phyloP scores from a whole-genome alignment of 2,329 filamentous ascomycete genomes.

The Septoria linicola region DNA sequence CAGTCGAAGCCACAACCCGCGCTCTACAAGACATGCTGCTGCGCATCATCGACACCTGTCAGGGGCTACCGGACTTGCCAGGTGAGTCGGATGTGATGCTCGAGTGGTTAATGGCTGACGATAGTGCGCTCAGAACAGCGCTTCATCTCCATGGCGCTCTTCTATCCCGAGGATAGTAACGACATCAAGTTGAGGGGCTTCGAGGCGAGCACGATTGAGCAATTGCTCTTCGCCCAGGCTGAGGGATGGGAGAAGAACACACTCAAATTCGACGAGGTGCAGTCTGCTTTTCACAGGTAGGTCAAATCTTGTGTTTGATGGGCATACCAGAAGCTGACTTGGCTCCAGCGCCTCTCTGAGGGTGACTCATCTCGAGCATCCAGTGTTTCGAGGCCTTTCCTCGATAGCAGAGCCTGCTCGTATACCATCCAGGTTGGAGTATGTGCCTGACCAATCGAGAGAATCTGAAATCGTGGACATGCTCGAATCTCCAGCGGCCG shows the following conservation, averaged over 20 bases:
- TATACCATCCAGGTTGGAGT: conserved; percentile 17
- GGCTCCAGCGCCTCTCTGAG: conserved; percentile 22
- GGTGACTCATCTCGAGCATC: conserved; percentile 24
- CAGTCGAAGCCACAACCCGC: conserved; percentile 42
- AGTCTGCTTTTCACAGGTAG: conserved; percentile 44
- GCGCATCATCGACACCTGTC: conserved; percentile 41
- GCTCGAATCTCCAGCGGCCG: background rate
- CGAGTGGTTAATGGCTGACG: background rate
- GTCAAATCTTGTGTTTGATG: background rate
- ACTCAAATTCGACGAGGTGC: conserved; percentile 35
- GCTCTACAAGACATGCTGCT: conserved; percentile 47
- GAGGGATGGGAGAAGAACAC: conserved; percentile 42
- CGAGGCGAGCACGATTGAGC: conserved; percentile 30
- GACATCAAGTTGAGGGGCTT: conserved; percentile 48
- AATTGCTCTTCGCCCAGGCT: conserved; percentile 40
- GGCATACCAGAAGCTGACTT: conserved; percentile 11
- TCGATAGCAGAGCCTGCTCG: conserved; percentile 7
- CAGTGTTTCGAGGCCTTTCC: conserved; percentile 7
- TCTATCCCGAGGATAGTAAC: conserved; percentile 44
- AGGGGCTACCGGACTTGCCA: conserved; percentile 45
- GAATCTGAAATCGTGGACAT: conserved; percentile 5
- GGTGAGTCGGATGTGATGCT: conserved; percentile 34
- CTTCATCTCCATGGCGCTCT: conserved; percentile 46
- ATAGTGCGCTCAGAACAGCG: conserved; percentile 38
- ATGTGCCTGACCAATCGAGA: conserved; percentile 1